Percentiles rank a stretch among this genome's conserved stretches.
Conservation (phyloP, 2,329 filamentous ascomycete species). For the Pyricularia sp. region DNA sequence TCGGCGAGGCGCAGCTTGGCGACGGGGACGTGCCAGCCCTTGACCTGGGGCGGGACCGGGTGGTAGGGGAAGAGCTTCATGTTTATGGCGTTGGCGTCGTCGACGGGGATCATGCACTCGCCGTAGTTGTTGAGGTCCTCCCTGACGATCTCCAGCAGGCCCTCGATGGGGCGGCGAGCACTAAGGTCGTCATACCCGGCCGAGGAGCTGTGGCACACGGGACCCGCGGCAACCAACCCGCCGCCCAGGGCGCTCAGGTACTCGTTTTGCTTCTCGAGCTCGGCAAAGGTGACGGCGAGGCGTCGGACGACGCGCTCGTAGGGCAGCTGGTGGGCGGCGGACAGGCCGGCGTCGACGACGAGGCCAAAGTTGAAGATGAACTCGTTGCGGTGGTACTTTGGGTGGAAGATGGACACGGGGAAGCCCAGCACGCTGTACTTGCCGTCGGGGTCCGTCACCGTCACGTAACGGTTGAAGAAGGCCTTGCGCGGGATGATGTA, state of each 20-base stretch:
- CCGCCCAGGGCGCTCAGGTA: constrained; percentile 51
- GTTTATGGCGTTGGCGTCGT: constrained; percentile 90
- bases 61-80: constrained; percentile 91
- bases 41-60: constrained; percentile 64
- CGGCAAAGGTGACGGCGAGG: constrained; percentile 74
- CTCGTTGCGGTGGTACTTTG: constrained; percentile 81
- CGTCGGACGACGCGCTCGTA: constrained; percentile 82
- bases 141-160: constrained; percentile 69
- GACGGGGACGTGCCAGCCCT: constrained; percentile 86
- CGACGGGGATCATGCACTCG: constrained; percentile 97
- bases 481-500: constrained; percentile 93
- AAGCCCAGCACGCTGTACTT: constrained; percentile 76
- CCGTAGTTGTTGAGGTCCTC: constrained; percentile 94
- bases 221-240: background rate
- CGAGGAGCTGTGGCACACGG: background rate
- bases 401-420: constrained; percentile 77
- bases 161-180: constrained; percentile 63
- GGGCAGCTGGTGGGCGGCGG: constrained; percentile 57
- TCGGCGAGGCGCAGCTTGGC: constrained; percentile 55
- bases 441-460: constrained; percentile 61
- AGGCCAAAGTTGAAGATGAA: constrained; percentile 98
- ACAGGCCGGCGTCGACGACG: constrained; percentile 26
- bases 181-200: constrained; percentile 22
- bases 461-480: constrained; percentile 86
- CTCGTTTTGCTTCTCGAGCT: constrained; percentile 83